Conservation (phyloP, 2,329 filamentous ascomycete genomes). For the Pezicula rhizophila region DNA sequence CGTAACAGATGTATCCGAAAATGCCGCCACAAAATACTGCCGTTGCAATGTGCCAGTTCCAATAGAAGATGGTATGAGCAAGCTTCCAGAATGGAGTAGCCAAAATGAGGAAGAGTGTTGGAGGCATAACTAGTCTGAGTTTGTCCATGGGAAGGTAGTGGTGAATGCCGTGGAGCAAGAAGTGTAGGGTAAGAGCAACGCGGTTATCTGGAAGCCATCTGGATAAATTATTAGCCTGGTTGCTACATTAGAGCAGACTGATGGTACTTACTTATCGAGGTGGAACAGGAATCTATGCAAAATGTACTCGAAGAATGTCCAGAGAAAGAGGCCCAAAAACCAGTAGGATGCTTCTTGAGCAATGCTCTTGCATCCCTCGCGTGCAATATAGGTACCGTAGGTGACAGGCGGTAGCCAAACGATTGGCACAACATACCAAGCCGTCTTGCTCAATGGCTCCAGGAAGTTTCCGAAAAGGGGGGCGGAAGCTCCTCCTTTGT, state of each 20-base stretch:
- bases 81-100: slow-evolving; percentile 90
- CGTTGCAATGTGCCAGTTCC: slow-evolving; percentile 76
- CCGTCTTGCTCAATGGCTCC: slow-evolving; percentile 92
- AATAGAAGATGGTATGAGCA: slow-evolving; percentile 74
- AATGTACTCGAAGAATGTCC: slow-evolving; percentile 85
- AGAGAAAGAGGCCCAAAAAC: slow-evolving; percentile 65
- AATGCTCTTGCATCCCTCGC: slow-evolving; percentile 49
- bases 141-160: slow-evolving; percentile 99
- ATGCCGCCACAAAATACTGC: slow-evolving; percentile 83
- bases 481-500: slow-evolving; percentile 86
- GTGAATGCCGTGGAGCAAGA: slow-evolving; percentile 92
- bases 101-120: slow-evolving; percentile 75
- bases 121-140: slow-evolving; percentile 95
- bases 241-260: not conserved
- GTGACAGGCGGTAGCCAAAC: slow-evolving; percentile 77
- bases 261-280: slow-evolving; percentile 68
- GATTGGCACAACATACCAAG: slow-evolving; percentile 85
- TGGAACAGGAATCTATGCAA: slow-evolving; percentile 92
- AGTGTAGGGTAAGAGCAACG: slow-evolving; percentile 79
- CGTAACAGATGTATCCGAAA: slow-evolving; percentile 94
- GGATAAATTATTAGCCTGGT: slow-evolving; percentile 21
- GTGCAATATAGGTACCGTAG: slow-evolving; percentile 66
- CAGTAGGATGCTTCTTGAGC: slow-evolving; percentile 55
- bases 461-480: slow-evolving; percentile 96
- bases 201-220: slow-evolving; percentile 89